Percentiles rank a stretch among this genome's conserved stretches.
Evolutionary conservation across 73 alveolate genomes (phyloP).

Genomic region (Breviolum minutum): DNA sequence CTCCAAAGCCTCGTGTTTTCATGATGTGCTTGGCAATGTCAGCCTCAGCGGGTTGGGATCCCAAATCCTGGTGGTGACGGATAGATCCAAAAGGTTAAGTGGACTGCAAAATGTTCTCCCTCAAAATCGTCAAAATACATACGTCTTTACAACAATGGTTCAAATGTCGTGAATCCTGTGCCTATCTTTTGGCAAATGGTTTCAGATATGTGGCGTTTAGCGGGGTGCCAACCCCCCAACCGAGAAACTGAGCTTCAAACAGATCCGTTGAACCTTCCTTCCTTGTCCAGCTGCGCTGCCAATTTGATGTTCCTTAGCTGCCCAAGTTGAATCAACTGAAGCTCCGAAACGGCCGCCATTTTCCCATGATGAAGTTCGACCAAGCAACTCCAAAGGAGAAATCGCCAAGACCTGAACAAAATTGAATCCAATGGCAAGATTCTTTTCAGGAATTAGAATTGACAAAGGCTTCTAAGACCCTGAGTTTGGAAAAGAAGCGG

Average conservation of each 20-base stretch:
- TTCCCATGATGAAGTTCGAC: neutral
- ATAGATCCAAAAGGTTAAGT: no score
- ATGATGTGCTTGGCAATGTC: conserved; percentile 91
- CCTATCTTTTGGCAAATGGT: no score
- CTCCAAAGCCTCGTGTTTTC: conserved; percentile 86
- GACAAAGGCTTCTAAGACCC: neutral
- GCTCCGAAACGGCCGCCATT: no score
- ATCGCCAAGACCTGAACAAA: conserved; percentile 45
- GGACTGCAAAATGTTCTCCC: no score
- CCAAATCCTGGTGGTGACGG: no score
- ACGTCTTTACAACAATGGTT: no score
- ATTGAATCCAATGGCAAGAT: neutral
- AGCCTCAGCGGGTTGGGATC: neutral
- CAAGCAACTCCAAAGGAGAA: conserved; percentile 89
- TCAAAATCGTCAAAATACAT: no score
- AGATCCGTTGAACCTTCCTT: conserved; percentile 77
- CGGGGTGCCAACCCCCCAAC: neutral
- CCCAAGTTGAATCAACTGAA: neutral
- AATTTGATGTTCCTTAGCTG: conserved; percentile 85
- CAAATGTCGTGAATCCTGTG: no score
- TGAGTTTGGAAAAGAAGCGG: neutral
- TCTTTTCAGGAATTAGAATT: neutral
- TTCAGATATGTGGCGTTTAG: no score
- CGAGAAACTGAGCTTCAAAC: neutral
- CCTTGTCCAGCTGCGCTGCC: conserved; percentile 95